Evolutionary conservation across 2,329 filamentous ascomycete genomes (phyloP), one percentile per base, ranked within the genome.

Genomic region (Xylaria sp.): DNA sequence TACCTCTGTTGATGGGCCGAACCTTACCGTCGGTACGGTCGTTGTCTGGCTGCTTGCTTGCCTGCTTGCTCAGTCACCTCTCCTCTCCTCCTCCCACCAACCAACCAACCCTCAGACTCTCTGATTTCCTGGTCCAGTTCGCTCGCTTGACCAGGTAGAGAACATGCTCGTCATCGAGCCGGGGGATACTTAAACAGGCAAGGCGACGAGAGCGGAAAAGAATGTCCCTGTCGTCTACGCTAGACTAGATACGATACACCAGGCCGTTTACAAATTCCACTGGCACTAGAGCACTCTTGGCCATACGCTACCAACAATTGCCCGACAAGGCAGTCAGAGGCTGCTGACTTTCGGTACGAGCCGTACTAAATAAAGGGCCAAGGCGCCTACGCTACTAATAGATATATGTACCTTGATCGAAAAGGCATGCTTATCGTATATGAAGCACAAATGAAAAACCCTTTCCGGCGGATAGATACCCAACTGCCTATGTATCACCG

Each of bases 151-250:
- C 50, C 18, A 59, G 25, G 25, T n/a, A 4, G 32, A 51, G 28
- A 46, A 23, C 55, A 32, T 46, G 55, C 60, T 41, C 39, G 55
- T 63, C 18, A 59, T 39, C 55, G 25, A 52, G 52, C 39, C 67
- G 59, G 63, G 69, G 54, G 55, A 71, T 71, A 60, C 69, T 69
- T 28, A 34, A 71, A 64, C 56, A 52, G 69, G 69, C 13, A 71
- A 69, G 56, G 63, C 66, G 66, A 69, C 57, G 15, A 39, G 65
- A 50, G 57, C 39, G 32, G 48, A 51, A 48, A 63, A 37, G 34
- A 37, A 32, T 55, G 37, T 63, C 20, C n/a, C 44, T n/a, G 41
- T 46, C 41, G 50, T 64, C 56, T 54, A 15, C 23, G 5, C 3
- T 65, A 46, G 15, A 15, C 13, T 46, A 46, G 12, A n/a, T 46